Percentiles rank a stretch among this genome's conserved stretches.
Conservation (phyloP, 495 filamentous ascomycete genomes). For the Haplographium delicatum region DNA sequence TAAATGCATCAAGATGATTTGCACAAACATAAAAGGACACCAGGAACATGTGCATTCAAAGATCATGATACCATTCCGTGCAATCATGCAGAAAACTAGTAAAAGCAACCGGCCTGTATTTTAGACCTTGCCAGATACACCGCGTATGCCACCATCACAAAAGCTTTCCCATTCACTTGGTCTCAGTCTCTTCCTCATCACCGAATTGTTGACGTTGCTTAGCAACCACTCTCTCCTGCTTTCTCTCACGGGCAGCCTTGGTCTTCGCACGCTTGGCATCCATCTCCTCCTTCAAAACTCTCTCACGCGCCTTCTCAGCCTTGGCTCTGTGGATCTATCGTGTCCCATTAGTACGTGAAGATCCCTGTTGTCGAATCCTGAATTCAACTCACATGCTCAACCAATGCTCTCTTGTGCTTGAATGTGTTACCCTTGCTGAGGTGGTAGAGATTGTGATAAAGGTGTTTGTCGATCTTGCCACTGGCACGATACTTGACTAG, state of each 20-base stretch:
- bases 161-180: slow-evolving; percentile 23
- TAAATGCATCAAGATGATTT: too few relatives aligned
- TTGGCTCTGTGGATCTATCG: slow-evolving; percentile 97
- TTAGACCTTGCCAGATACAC: slow-evolving; percentile 27
- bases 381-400: slow-evolving; percentile 90
- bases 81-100: slow-evolving; percentile 44
- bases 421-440: slow-evolving; percentile 99
- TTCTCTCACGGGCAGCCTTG: slow-evolving; percentile 98
- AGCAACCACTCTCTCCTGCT: slow-evolving; percentile 75
- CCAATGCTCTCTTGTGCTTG: slow-evolving; percentile 99
- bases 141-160: slow-evolving; percentile 25
- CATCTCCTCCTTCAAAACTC: slow-evolving; percentile 96
- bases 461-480: slow-evolving; percentile 99
- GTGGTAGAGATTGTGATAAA: slow-evolving; percentile 99
- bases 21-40: not conserved
- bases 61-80: slow-evolving; percentile 53
- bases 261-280: slow-evolving; percentile 99
- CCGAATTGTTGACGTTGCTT: slow-evolving; percentile 83
- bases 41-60: slow-evolving; percentile 29
- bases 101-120: slow-evolving; percentile 29
- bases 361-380: not conserved
- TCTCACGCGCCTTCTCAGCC: slow-evolving; percentile 96
- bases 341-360: slow-evolving; percentile 9
- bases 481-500: slow-evolving; percentile 98
- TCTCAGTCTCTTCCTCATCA: slow-evolving; percentile 59